These are phyloP conservation scores for Suillus weaverae DNA, from an alignment of 768 basidiomycete genomes.

Conservation along the genomic window DNA sequence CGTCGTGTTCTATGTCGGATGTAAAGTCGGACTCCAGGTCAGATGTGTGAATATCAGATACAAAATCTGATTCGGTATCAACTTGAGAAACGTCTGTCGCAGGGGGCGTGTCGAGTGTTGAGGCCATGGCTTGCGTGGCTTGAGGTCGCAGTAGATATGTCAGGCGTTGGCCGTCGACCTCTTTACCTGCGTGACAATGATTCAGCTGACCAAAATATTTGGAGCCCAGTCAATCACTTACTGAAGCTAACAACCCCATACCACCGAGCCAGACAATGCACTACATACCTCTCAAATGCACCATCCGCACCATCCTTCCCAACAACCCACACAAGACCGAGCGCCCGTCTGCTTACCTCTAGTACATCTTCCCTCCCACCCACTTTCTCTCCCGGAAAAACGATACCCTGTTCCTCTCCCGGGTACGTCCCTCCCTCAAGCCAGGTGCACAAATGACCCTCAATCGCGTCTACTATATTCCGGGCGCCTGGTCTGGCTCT, in stretches of 20 bases:
- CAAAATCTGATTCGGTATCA: constrained; percentile 53
- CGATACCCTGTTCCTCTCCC: constrained; percentile 44
- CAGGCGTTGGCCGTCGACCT: constrained; percentile 55
- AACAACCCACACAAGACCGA: constrained; percentile 74
- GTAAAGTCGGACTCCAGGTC: constrained; percentile 39
- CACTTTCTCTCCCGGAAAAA: constrained; percentile 46
- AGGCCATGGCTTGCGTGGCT: constrained; percentile 51
- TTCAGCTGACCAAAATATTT: not conserved
- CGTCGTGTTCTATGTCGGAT: constrained; percentile 26
- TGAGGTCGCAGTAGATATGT: constrained; percentile 84
- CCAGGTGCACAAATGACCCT: constrained; percentile 65
- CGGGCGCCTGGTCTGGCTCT: constrained; percentile 53
- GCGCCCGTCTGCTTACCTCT: constrained; percentile 67
- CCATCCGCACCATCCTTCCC: constrained; percentile 41
- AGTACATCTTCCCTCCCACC: constrained; percentile 53
- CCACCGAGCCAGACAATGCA: constrained; percentile 82
- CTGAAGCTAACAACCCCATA: constrained; percentile 82
- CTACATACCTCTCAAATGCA: constrained; percentile 75
- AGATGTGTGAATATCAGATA: constrained; percentile 53
- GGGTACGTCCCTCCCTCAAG: constrained; percentile 59
- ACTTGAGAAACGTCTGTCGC: constrained; percentile 59
- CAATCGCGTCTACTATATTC: constrained; percentile 65
- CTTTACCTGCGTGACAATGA: constrained; percentile 35
- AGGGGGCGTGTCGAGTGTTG: constrained; percentile 67
- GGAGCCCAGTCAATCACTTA: constrained; percentile 35